Evolutionary conservation across 148 eudicot genomes (phyloP), one percentile per base, ranked within the genome.

Genomic region (Agrostemma githago): DNA sequence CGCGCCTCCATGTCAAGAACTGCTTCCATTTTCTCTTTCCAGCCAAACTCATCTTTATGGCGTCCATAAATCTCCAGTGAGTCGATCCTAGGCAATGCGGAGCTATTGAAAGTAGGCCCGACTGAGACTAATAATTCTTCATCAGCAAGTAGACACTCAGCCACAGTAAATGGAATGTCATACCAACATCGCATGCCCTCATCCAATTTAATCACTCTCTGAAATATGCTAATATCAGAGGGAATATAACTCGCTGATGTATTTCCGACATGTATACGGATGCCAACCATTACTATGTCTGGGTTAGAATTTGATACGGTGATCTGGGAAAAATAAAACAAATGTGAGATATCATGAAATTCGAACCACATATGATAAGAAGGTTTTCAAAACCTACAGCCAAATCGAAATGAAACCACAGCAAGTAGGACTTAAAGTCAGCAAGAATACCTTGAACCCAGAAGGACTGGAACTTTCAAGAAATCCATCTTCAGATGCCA

Each of bases 151-250:
- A 96, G 99, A 65, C 95, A 90, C 84, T 96, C 99, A 73, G 99
- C 95, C 62, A 96, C 87, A 20, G 99, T 87, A 72, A 96, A 96
- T 69, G 99, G 99, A 73, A 96, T 83, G 79, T 96, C 99, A 85
- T 96, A 96, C 99, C 99, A 96, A 76, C 95, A 92, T 69, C 96
- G 88, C 97, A 90, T 90, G 85, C 97, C 97, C 79, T 92, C 97
- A 59, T 96, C 99, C 59, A 92, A 81, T 79, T 95, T 95, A 61
- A 95, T 80, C 78, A 83, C 89, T 79, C 99, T 92, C 85, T 96
- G 97, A 77, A 92, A 96, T 43, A 96, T 89, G 76, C 84, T 81
- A 64, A 96, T 78, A 41, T 90, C 93, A 73, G 99, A 89, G 63
- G 99, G 99, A 67, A 92, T 92, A 73, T 96, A 94, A 81, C 82